phyloP scores from a whole-genome alignment of 2,329 filamentous ascomycete genomes.

The Nemania sp. region DNA sequence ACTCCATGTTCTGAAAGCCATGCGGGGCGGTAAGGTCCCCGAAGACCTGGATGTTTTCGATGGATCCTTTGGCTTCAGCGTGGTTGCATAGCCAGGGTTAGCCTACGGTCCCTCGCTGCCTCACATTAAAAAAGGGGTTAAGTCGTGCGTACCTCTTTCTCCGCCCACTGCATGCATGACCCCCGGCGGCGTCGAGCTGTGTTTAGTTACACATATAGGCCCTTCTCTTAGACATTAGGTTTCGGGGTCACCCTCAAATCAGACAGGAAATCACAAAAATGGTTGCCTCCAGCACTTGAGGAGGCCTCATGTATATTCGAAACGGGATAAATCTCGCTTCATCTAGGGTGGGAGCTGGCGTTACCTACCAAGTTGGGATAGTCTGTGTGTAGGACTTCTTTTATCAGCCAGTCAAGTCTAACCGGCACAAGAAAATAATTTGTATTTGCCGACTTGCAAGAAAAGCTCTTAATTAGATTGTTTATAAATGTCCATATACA shows the following conservation, averaged over 20 bases:
- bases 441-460: not conserved
- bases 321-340: slow-evolving; percentile 6
- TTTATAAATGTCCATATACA: not conserved
- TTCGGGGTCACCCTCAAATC: not conserved
- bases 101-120: not conserved
- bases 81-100: slow-evolving; percentile 54
- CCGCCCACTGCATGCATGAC: not conserved
- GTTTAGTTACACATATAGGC: slow-evolving; percentile 1
- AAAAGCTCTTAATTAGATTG: not conserved
- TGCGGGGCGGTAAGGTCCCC: slow-evolving; percentile 60
- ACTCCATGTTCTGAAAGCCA: slow-evolving; percentile 66
- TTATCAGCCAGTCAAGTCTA: not conserved
- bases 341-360: slow-evolving; percentile 2
- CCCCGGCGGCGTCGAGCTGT: not conserved
- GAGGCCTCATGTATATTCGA: slow-evolving; percentile 11
- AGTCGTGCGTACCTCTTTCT: not conserved
- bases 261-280: slow-evolving; percentile 5
- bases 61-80: slow-evolving; percentile 69
- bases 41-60: slow-evolving; percentile 68
- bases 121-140: not conserved
- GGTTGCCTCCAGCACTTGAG: not conserved
- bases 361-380: slow-evolving; percentile 32
- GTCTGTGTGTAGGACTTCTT: slow-evolving; percentile 4
- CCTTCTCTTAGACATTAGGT: not conserved
- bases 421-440: not conserved